Evolutionary conservation across 495 filamentous ascomycete species (phyloP), one percentile per base, ranked within the genome.

Genomic region (Halenospora varia): DNA sequence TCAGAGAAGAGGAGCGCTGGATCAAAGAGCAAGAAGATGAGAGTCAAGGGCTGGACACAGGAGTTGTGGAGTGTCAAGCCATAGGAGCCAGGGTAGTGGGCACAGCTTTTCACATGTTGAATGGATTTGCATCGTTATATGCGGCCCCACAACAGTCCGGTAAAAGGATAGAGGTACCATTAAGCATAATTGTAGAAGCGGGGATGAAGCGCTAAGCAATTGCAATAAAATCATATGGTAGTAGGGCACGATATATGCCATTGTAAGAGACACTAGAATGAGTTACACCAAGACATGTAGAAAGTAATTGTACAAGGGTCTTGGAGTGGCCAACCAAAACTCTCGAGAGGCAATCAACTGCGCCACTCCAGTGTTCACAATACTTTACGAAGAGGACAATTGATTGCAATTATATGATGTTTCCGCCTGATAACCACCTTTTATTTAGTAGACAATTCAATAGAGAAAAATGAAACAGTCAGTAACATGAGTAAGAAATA

Each of bases 21-120:
- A 69, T 70, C 40, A 61, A 77, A 67, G 53, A 78, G 76, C 48
- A 83, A 78, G 66, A 83, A 78, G 68, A 53, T 77, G 66, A 73
- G 76, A 45, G 72, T 79, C 60, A 70, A 74, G 65, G 78, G 78
- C 22, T 82, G 77, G 78, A 75, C 68, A 17, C 66, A 73, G 35
- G 77, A 81, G 26, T 60, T 82, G 26, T 82, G 79, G 79, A 65
- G 53, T 24, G 57, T 67, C 13, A 60, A 57, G 39, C n/a, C 19
- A 8, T 64, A 6, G 19, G 29, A 35, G 29, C 29, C n/a, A n/a
- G n/a, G n/a, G n/a, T n/a, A n/a, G n/a, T n/a, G n/a, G n/a, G n/a
- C n/a, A n/a, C n/a, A n/a, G n/a, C n/a, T n/a, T n/a, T n/a, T n/a
- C n/a, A n/a, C n/a, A n/a, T n/a, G 29, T 13, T 35, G 29, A 35